Base-by-base conservation (phyloP, 805 yeast species). In the Suhomyces tanzawaensis region DNA sequence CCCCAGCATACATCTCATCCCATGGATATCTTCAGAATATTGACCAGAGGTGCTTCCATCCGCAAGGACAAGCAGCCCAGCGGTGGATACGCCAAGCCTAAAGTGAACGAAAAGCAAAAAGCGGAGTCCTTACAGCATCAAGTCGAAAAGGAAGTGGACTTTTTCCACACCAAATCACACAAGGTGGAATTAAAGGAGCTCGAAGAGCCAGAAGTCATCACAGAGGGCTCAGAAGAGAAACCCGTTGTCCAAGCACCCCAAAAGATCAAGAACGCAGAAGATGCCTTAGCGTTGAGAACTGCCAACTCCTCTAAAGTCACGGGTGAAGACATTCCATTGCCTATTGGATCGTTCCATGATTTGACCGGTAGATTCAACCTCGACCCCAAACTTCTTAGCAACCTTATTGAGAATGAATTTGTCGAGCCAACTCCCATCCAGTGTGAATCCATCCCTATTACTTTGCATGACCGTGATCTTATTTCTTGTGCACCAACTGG, bases 401-500 rank as follows among this genome's bases (percentile, higher is more conserved):
- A 89, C 53, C 64, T 91, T 44, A 68, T 81, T 15, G 76, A 77
- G 8, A 76, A 82, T 32, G 84, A 80, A 36, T 90, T 90, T 54
- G 75, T 80, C 1, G 85, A 81, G 45, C 98, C 99, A 4, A 91
- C 99, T 0, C 82, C 97, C 3, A 86, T 93, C 51, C 99, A 93
- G 64, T 77, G 88, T 44, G 97, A 93, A 60, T 79, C 89, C 2
- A 81, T 93, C 29, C 97, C 99, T 2, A 68, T 79, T 7, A 63
- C 86, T 11, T 63, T 88, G 37, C 71, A 77, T 37, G 74, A 70
- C 19, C 76, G 95, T 42, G 97, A 91, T 56, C 58, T 93, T 23
- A 69, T 93, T 29, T 95, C 95, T 1, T 87, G 96, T 71, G 97
- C 98, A 0, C 98, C 98, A 32, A 93, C 99, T 1, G 99, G 99